These are phyloP conservation scores for Trichoderma oligosporum DNA, from an alignment of 2,329 filamentous ascomycete genomes.

Conservation along the genomic window DNA sequence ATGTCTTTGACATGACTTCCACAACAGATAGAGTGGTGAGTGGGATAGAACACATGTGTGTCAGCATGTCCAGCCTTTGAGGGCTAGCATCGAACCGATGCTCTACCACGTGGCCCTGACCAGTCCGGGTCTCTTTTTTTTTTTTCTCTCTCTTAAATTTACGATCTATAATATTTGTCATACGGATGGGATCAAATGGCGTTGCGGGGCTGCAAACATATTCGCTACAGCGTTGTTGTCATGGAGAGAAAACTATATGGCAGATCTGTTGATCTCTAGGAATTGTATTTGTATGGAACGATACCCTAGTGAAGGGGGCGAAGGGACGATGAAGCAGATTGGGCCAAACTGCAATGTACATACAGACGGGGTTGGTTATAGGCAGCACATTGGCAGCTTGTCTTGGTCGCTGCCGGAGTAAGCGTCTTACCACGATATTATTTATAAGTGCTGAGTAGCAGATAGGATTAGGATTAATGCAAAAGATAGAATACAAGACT, in stretches of 20 bases:
- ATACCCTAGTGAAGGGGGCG: slow-evolving; percentile 19
- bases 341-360: not conserved
- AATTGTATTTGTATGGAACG: slow-evolving; percentile 18
- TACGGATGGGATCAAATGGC: slow-evolving; percentile 7
- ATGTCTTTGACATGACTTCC: slow-evolving; percentile 8
- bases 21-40: slow-evolving; percentile 14
- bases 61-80: slow-evolving; percentile 4
- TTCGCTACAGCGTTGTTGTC: slow-evolving; percentile 10
- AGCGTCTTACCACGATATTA: slow-evolving; percentile 6
- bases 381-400: not conserved
- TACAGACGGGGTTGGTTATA: not conserved
- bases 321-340: slow-evolving; percentile 1
- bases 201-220: slow-evolving; percentile 15
- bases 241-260: not conserved
- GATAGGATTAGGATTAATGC: not conserved
- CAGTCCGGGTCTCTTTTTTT: not conserved
- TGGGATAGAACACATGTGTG: slow-evolving; percentile 8
- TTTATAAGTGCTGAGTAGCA: not conserved
- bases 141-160: not conserved
- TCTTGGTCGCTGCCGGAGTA: not conserved
- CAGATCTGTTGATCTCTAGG: slow-evolving; percentile 4
- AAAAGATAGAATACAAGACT: not conserved
- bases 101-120: not conserved
- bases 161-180: slow-evolving; percentile 1
- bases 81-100: not conserved